Conservation (phyloP, 257 asterid genomes). For the Euphrasia confusa region DNA sequence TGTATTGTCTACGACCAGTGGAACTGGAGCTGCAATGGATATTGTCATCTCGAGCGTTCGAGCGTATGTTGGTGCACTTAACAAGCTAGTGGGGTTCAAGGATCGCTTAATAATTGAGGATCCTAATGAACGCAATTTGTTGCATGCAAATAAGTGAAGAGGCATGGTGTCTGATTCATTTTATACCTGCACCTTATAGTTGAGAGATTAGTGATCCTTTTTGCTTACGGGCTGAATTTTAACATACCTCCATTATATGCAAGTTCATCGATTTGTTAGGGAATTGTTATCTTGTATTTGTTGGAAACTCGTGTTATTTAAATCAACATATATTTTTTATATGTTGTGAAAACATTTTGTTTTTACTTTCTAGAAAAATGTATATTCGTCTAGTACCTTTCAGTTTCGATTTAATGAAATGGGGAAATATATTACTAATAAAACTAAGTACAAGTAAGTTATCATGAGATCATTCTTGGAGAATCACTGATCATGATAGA, state of each 20-base stretch:
- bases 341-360: too few species aligned
- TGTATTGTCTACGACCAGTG: constrained; percentile 39
- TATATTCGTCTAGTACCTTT: too few species aligned
- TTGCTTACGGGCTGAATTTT: too few species aligned
- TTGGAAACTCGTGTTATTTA: neutral
- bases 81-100: constrained; percentile 70
- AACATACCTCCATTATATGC: too few species aligned
- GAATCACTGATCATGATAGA: neutral
- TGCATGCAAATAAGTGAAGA: constrained; percentile 26
- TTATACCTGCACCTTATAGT: neutral
- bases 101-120: constrained; percentile 31
- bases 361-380: too few species aligned
- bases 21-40: constrained; percentile 88
- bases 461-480: too few species aligned
- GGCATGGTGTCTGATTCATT: neutral
- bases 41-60: constrained; percentile 86
- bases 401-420: too few species aligned
- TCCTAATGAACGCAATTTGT: constrained; percentile 28
- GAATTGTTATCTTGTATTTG: neutral
- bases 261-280: neutral
- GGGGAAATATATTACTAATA: too few species aligned
- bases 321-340: too few species aligned
- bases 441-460: too few species aligned
- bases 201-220: neutral
- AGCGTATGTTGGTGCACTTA: constrained; percentile 85